Base-by-base conservation (phyloP, 2,329 filamentous ascomycete genomes). In the Pseudocercospora cruenta region DNA sequence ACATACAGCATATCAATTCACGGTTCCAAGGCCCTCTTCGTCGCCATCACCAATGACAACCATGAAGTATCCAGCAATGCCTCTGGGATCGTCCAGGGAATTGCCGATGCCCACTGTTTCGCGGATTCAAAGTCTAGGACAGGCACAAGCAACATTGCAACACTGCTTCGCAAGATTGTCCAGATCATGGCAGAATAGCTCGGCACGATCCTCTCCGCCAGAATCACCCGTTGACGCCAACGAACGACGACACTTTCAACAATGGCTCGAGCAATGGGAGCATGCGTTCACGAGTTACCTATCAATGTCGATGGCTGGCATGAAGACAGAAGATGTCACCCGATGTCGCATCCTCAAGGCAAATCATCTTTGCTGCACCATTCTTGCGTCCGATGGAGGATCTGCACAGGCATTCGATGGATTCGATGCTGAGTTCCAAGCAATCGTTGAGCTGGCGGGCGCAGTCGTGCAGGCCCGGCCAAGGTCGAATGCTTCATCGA, bases 231-330 rank as follows among this genome's bases (percentile, higher is more conserved):
- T 68, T 53, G 63, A 70, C 33, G 62, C 66, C 16, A 60, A 67
- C 47, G 69, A 68, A 55, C 66, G 65, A 39, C 68, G 60, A 58
- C 67, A 67, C 21, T 73, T 73, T 58, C 70, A 70, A 22, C 67
- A 67, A 47, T 77, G 75, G 75, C 72, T 77, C 14, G 73, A 75
- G 58, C 70, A 69, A 51, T 77, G 75, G 75, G 75, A 77, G 51
- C 61, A 67, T 24, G 72, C 73, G 4, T 76, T 77, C 67, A 74
- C 72, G 1, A 64, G 70, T 9, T 76, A 72, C 60, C 68, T 77
- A 1, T 71, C 70, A 5, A 62, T 67, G 4, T 62, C 70, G 9
- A 74, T 75, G 73, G 61, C 73, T 2, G 59, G 65, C 12, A 74
- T 77, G 71, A 67, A 67, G 19, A 43, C 26, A 5, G 70, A 73